A percentile compares a stretch with the other conserved stretches of the same genome.
Conservation (phyloP, 768 basidiomycete species). For the Sporobolomyces roseus region DNA sequence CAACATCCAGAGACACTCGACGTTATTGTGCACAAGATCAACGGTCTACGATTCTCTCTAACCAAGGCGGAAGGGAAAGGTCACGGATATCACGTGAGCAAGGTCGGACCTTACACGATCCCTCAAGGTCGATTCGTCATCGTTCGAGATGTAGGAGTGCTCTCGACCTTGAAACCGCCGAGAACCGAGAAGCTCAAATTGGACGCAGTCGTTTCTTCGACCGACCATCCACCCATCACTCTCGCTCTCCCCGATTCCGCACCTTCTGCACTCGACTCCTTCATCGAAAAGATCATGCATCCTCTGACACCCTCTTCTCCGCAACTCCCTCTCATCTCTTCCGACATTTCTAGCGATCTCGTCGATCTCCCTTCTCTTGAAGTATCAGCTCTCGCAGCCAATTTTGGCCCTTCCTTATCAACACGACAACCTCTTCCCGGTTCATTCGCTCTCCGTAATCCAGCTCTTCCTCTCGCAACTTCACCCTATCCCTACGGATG, state of each 20-base stretch:
- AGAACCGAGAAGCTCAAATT: constrained; percentile 19
- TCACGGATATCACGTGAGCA: constrained; percentile 25
- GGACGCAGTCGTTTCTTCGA: neutral
- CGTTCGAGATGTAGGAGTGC: constrained; percentile 34
- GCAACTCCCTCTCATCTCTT: neutral
- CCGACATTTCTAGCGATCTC: neutral
- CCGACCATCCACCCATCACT: neutral
- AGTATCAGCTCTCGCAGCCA: constrained; percentile 27
- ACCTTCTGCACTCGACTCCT: neutral
- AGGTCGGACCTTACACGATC: constrained; percentile 35
- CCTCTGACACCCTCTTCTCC: neutral
- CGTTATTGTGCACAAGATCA: constrained; percentile 28
- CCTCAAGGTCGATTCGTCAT: constrained; percentile 24
- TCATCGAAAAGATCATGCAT: constrained; percentile 14
- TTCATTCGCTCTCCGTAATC: constrained; percentile 21
- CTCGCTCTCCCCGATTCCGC: neutral
- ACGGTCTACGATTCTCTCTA: constrained; percentile 39
- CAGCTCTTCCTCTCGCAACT: constrained; percentile 9
- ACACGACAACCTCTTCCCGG: neutral
- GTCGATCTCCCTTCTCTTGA: neutral
- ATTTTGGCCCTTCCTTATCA: constrained; percentile 30
- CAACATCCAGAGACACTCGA: neutral
- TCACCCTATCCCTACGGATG: constrained; percentile 29
- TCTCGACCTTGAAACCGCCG: constrained; percentile 18
- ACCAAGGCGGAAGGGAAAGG: constrained; percentile 16